These are phyloP conservation scores for Endotrypanum monterogeii DNA, from an alignment of 208 protist species.

Conservation along the genomic window DNA sequence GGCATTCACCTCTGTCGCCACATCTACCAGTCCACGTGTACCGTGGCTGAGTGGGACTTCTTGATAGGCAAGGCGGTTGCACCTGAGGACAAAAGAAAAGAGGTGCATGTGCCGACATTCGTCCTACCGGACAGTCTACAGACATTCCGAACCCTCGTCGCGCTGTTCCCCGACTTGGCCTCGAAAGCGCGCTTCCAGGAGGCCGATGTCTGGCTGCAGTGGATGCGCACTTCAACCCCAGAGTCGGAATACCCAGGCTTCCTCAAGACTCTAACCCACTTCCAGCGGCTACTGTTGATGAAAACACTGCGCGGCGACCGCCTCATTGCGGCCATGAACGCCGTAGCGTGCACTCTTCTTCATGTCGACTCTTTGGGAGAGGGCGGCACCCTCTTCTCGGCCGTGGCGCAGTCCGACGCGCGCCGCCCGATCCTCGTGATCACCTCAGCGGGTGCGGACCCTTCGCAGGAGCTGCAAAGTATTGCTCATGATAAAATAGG, in stretches of 20 bases:
- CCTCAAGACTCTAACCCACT: conserved; percentile 84
- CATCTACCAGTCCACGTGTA: conserved; percentile 69
- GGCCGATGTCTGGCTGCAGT: conserved; percentile 92
- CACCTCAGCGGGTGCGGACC: conserved; percentile 95
- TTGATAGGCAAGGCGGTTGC: conserved; percentile 77
- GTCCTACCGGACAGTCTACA: conserved; percentile 86
- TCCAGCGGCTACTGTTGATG: conserved; percentile 96
- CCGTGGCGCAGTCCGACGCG: conserved; percentile 55
- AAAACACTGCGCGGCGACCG: conserved; percentile 96
- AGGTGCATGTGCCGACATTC: conserved; percentile 86
- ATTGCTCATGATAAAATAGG: conserved; percentile 83
- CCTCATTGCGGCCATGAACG: conserved; percentile 93
- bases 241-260: conserved; percentile 89
- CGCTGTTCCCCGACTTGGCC: conserved; percentile 75
- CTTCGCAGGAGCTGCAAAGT: conserved; percentile 93
- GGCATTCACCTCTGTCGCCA: conserved; percentile 94
- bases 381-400: conserved; percentile 54
- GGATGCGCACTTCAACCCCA: conserved; percentile 84
- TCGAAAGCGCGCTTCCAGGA: conserved; percentile 79
- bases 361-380: conserved; percentile 77
- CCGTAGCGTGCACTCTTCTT: conserved; percentile 78
- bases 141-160: conserved; percentile 74
- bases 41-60: conserved; percentile 92
- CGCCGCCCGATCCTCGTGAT: conserved; percentile 93
- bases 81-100: conserved; percentile 45